These are phyloP conservation scores for Myriangium duriaei DNA, from an alignment of 2,329 filamentous ascomycete genomes.

Conservation along the genomic window DNA sequence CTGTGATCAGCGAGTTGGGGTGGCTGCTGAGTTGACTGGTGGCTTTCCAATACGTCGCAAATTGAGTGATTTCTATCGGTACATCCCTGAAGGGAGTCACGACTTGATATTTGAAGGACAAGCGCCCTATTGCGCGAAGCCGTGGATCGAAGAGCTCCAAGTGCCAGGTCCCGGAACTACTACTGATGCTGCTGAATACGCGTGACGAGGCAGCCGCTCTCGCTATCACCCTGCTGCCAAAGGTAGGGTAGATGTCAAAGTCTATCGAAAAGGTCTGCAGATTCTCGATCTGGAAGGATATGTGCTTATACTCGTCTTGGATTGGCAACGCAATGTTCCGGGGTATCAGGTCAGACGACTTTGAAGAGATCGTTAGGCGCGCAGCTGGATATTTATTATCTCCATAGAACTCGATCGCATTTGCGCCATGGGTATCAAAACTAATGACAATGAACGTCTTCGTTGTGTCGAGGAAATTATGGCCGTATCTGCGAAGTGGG, in stretches of 20 bases:
- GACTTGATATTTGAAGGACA: conserved; percentile 88
- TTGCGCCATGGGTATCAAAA: conserved; percentile 61
- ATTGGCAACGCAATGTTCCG: conserved; percentile 92
- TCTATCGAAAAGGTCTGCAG: conserved; percentile 87
- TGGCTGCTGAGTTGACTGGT: conserved; percentile 85
- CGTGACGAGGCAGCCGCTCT: conserved; percentile 85
- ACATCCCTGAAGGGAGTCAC: conserved; percentile 92
- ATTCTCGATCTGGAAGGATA: conserved; percentile 93
- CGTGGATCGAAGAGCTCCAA: conserved; percentile 87
- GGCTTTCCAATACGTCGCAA: conserved; percentile 98
- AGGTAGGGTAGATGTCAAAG: conserved; percentile 95
- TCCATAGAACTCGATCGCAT: conserved; percentile 90
- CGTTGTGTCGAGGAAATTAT: conserved; percentile 87
- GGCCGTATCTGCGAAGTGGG: conserved; percentile 82
- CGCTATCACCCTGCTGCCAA: conserved; percentile 93
- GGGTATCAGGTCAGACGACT: conserved; percentile 88
- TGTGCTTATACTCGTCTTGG: conserved; percentile 84
- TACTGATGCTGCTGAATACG: conserved; percentile 64
- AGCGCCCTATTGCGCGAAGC: conserved; percentile 80
- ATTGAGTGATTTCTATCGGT: conserved; percentile 91
- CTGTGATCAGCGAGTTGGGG: conserved; percentile 77
- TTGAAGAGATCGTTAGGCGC: conserved; percentile 89
- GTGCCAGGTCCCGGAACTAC: conserved; percentile 68
- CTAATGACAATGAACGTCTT: conserved; percentile 92
- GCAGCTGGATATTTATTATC: conserved; percentile 93